Evolutionary conservation across 148 eudicot genomes (phyloP).

Genomic region (Chenopodium berlandieri): DNA sequence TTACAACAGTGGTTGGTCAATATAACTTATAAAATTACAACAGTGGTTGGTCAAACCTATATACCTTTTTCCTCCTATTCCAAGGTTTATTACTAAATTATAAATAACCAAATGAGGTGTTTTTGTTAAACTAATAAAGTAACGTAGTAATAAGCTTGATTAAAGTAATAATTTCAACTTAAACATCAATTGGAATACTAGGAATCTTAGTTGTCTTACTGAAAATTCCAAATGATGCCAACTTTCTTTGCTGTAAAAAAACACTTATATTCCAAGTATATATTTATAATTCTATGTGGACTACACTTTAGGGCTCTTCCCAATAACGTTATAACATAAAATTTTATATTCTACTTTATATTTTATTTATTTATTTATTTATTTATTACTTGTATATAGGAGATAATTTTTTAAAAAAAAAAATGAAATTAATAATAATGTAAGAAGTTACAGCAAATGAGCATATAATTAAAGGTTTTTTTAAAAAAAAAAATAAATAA

Average conservation of each 20-base stretch:
- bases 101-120: background rate
- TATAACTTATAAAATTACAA: too few relatives aligned
- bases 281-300: background rate
- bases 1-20: background rate
- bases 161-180: background rate
- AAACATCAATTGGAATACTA: slow-evolving; percentile 2
- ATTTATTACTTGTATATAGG: too few relatives aligned
- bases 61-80: background rate
- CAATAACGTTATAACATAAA: background rate
- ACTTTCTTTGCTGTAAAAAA: background rate
- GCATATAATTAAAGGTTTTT: too few relatives aligned
- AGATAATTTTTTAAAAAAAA: too few relatives aligned
- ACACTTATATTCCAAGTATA: background rate
- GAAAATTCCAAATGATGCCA: slow-evolving; percentile 20
- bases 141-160: background rate
- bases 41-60: background rate
- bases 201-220: slow-evolving; percentile 25
- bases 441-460: background rate
- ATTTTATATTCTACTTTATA: too few relatives aligned
- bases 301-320: background rate
- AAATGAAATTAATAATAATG: background rate
- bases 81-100: too few relatives aligned
- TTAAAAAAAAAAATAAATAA: too few relatives aligned
- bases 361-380: too few relatives aligned
- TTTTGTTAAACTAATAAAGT: background rate